phyloP scores from a whole-genome alignment of 2,329 filamentous ascomycete genomes.

The Alternaria atra region DNA sequence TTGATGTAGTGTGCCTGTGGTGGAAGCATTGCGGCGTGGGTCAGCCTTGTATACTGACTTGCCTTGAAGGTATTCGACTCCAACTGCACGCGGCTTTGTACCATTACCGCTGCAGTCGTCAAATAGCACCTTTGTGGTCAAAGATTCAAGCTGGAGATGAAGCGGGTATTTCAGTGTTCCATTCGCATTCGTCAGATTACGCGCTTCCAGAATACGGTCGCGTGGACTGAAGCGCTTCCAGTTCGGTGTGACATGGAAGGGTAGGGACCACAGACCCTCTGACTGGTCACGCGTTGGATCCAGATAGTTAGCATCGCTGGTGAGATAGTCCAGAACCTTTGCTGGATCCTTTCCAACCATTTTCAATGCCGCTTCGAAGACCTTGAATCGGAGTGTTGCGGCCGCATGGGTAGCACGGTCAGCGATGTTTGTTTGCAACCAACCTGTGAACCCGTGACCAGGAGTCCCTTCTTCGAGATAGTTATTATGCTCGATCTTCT shows the following conservation, averaged over 20 bases:
- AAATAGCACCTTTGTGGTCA: conserved; percentile 54
- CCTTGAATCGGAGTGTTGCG: conserved; percentile 11
- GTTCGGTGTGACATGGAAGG: conserved; percentile 23
- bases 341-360: conserved; percentile 25
- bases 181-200: conserved; percentile 12
- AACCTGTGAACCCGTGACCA: conserved; percentile 32
- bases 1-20: conserved; percentile 9
- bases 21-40: conserved; percentile 42
- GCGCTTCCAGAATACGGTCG: conserved; percentile 23
- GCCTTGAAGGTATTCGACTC: conserved; percentile 55
- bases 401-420: conserved; percentile 16
- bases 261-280: conserved; percentile 52
- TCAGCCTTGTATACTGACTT: conserved; percentile 55
- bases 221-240: conserved; percentile 31
- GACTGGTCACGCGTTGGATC: conserved; percentile 34
- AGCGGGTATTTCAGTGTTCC: conserved; percentile 27
- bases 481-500: conserved; percentile 31
- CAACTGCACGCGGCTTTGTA: conserved; percentile 49
- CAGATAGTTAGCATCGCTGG: conserved; percentile 24
- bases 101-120: conserved; percentile 26
- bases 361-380: conserved; percentile 24
- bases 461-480: conserved; percentile 24
- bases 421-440: conserved; percentile 28
- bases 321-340: conserved; percentile 25
- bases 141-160: conserved; percentile 44